Percentiles rank a stretch among this genome's conserved stretches.
phyloP scores from a whole-genome alignment of 345 rosid species.

The Rhizophora apiculata region DNA sequence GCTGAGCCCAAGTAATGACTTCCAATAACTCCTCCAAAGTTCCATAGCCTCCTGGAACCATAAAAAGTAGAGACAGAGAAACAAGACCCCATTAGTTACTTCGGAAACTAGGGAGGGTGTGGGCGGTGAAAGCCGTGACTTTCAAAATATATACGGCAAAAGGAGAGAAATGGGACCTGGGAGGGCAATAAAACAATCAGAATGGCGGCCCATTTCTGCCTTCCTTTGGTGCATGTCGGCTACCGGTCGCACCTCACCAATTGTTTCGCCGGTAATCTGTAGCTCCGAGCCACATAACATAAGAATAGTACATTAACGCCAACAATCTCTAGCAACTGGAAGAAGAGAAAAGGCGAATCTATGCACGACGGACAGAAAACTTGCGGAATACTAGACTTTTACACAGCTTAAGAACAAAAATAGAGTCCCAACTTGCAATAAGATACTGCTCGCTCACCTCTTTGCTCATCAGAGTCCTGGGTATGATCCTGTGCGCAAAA shows the following conservation, averaged over 20 bases:
- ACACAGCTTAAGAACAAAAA: neutral
- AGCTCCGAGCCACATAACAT: neutral
- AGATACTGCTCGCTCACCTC: slow-evolving; percentile 30
- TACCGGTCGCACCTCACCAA: slow-evolving; percentile 81
- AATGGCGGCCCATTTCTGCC: slow-evolving; percentile 93
- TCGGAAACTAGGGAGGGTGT: neutral
- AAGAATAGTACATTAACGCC: neutral
- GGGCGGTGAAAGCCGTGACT: neutral
- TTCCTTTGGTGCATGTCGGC: slow-evolving; percentile 97
- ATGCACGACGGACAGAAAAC: neutral
- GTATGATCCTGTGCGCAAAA: slow-evolving; percentile 40
- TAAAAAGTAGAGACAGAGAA: neutral
- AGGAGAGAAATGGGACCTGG: slow-evolving; percentile 56
- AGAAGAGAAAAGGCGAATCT: neutral
- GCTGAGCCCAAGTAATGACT: slow-evolving; percentile 93
- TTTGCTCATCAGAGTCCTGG: slow-evolving; percentile 47
- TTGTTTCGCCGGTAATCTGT: slow-evolving; percentile 76
- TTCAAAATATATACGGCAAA: neutral
- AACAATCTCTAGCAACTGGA: neutral
- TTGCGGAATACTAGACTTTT: neutral
- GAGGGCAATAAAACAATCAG: slow-evolving; percentile 92
- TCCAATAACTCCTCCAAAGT: slow-evolving; percentile 85
- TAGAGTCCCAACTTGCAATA: no score
- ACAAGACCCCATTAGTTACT: neutral
- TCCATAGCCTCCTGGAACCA: slow-evolving; percentile 80